These are phyloP conservation scores for Cryphonectria carpinicola DNA, from an alignment of 2,329 filamentous ascomycete species.

Conservation along the genomic window DNA sequence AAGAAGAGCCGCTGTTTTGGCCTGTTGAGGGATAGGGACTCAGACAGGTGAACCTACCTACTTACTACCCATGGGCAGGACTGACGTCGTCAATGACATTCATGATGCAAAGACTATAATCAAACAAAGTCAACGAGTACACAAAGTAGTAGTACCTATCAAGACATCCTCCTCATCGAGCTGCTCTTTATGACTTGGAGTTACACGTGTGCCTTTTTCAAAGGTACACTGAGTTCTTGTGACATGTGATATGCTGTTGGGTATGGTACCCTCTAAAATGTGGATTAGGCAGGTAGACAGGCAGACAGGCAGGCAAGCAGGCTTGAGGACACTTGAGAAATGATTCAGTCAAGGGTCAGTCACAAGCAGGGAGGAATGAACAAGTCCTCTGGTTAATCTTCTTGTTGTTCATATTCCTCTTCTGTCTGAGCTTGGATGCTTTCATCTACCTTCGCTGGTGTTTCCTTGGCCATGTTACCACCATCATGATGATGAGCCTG, in stretches of 20 bases:
- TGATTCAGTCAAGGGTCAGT: no score
- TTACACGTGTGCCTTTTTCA: background rate
- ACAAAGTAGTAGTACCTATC: constrained; percentile 2
- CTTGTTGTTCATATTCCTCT: background rate
- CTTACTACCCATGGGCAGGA: background rate
- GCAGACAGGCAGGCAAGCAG: no score
- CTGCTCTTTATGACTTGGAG: background rate
- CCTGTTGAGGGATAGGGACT: background rate
- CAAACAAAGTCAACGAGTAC: constrained; percentile 22
- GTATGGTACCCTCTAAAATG: background rate
- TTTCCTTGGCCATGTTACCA: background rate
- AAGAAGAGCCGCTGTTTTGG: background rate
- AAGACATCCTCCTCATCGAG: background rate
- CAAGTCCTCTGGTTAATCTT: no score
- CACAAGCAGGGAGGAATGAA: background rate
- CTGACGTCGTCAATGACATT: constrained; percentile 10
- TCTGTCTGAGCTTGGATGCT: background rate
- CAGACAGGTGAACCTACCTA: background rate
- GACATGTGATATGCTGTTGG: background rate
- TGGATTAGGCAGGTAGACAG: background rate
- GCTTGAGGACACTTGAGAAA: no score
- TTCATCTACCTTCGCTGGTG: background rate
- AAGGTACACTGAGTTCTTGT: background rate
- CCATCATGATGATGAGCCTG: background rate
- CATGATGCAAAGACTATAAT: constrained; percentile 22